Evolutionary conservation across 371 early-diverging fungal species (phyloP), one percentile per base, ranked within the genome.

Genomic region (Smittium mucronatum): DNA sequence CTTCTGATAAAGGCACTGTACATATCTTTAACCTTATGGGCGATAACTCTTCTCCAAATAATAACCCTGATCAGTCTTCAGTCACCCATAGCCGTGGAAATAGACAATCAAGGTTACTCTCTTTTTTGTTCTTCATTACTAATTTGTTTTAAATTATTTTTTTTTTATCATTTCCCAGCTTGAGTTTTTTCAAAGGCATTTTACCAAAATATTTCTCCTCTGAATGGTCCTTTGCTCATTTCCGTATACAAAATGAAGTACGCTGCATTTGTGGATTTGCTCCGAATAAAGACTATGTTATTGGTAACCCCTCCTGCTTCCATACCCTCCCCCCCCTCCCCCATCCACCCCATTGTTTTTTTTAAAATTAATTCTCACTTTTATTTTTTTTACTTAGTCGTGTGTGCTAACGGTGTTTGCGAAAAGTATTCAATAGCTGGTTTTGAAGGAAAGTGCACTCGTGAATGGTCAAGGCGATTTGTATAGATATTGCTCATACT

Each of bases 181-280:
- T 96, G 0, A 86, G 89, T 58, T 94, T 93, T 70, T 87, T 96
- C 87, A 90, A 94, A 75, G 91, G 93, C 58, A 71, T 93, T 21
- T 75, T 96, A 70, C 94, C 93, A 28, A 92, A 93, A 74, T 95
- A 96, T 75, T 94, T 96, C 81, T 88, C 91, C 26, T 91, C 91
- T 21, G 92, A 92, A 71, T 94, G 94, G 93, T 88, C 89, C 15
- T 96, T 94, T 84, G 93, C 94, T 1, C 88, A 93, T 71, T 93
- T 88, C 68, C 83, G 87, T 64, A 81, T 95, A 15, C 85, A 88
- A 25, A 84, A 84, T 1, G 93, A 93, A 70, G 84, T 85, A 69
- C 84, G 88, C 68, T 93, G 89, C 73, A 82, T 92, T 8, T 88
- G 87, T 65, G 90, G 88, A 11, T 94, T 95, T 82, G 89, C 86